These are phyloP conservation scores for Xylaria grammica DNA, from an alignment of 495 filamentous ascomycete genomes.

Conservation along the genomic window DNA sequence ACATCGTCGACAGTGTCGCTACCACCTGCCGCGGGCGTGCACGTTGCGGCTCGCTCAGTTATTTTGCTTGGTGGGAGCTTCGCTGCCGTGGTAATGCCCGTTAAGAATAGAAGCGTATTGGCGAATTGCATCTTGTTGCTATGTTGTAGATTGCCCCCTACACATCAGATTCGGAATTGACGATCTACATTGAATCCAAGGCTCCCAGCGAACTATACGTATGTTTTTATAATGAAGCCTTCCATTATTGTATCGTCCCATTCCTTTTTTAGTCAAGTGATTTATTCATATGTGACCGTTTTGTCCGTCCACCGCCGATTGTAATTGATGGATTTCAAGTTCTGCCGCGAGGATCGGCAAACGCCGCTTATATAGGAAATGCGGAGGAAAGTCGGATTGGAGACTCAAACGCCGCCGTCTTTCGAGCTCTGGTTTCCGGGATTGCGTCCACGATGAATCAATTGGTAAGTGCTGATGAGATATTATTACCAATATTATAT, in stretches of 20 bases:
- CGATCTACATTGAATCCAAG: background rate
- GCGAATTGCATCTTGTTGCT: background rate
- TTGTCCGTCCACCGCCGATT: constrained; percentile 36
- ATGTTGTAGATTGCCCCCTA: background rate
- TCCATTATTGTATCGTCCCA: too few relatives aligned
- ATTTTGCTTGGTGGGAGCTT: constrained; percentile 11
- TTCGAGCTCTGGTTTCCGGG: background rate
- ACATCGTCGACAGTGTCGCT: constrained; percentile 41
- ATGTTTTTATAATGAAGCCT: background rate
- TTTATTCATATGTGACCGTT: background rate
- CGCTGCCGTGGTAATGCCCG: constrained; percentile 3
- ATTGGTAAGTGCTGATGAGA: background rate
- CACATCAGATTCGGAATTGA: background rate
- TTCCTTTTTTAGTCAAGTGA: too few relatives aligned
- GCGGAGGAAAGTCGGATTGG: constrained; percentile 9
- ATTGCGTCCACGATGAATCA: background rate
- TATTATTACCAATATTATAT: too few relatives aligned
- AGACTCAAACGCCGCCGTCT: constrained; percentile 6
- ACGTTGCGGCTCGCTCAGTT: constrained; percentile 32
- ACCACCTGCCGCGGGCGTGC: constrained; percentile 44
- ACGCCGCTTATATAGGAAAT: background rate
- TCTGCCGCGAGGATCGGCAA: constrained; percentile 12
- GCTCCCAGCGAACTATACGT: background rate
- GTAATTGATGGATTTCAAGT: constrained; percentile 19
- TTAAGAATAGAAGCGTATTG: constrained; percentile 1